Evolutionary conservation across 2,329 filamentous ascomycete species (phyloP).

Genomic region (Fusarium verticillioides): DNA sequence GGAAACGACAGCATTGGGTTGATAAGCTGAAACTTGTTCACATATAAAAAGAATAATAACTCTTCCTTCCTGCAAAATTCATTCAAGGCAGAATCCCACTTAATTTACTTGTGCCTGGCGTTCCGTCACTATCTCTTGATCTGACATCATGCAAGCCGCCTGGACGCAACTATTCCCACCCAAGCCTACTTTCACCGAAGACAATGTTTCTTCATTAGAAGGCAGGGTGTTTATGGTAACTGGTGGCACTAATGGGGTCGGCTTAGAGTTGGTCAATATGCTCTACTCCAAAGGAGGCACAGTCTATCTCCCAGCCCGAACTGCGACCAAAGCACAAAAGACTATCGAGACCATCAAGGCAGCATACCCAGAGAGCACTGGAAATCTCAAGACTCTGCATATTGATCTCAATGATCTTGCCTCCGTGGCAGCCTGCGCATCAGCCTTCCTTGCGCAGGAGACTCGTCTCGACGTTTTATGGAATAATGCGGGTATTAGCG

Average conservation of each 20-base stretch:
- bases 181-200: conserved; percentile 43
- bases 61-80: fast-evolving
- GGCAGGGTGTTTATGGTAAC: conserved; percentile 62
- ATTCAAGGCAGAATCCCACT: too few species aligned
- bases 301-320: conserved; percentile 53
- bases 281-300: conserved; percentile 64
- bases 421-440: conserved; percentile 52
- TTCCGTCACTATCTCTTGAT: fast-evolving
- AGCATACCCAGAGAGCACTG: not conserved
- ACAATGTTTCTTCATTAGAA: conserved; percentile 39
- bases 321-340: not conserved
- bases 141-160: not conserved
- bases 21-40: not conserved
- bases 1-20: not conserved
- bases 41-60: fast-evolving
- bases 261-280: conserved; percentile 62
- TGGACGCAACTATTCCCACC: conserved; percentile 26
- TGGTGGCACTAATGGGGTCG: conserved; percentile 54
- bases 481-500: conserved; percentile 50
- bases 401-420: conserved; percentile 56
- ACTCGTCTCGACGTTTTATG: conserved; percentile 55
- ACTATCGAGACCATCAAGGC: conserved; percentile 45
- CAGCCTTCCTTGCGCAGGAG: conserved; percentile 52
- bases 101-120: fast-evolving
- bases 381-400: conserved; percentile 45